Evolutionary conservation across 192 early-diverging fungal species (phyloP).

Genomic region (Podochytrium sp.): DNA sequence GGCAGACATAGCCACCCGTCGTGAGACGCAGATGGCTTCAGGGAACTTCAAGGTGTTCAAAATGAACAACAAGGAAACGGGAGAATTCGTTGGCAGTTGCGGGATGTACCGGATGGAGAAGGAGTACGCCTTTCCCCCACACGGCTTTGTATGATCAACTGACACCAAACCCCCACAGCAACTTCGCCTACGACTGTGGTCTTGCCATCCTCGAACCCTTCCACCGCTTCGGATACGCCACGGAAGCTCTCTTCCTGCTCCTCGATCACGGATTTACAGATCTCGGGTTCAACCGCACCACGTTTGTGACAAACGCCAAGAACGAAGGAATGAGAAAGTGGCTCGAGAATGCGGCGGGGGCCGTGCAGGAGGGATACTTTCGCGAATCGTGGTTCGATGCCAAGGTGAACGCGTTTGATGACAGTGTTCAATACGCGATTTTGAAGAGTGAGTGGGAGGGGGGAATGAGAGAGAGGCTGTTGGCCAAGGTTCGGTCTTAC

Average conservation of each 20-base stretch:
- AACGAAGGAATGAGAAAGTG: constrained; percentile 6
- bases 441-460: constrained; percentile 18
- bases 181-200: neutral
- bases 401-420: neutral
- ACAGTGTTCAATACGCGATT: constrained; percentile 1
- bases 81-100: neutral
- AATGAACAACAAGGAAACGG: neutral
- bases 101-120: constrained; percentile 16
- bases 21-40: neutral
- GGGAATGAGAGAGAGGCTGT: neutral
- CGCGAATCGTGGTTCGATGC: constrained; percentile 4
- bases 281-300: constrained; percentile 9
- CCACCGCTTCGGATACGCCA: neutral
- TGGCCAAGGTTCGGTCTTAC: neutral
- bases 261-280: constrained; percentile 3
- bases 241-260: constrained; percentile 11
- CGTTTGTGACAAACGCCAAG: constrained; percentile 8
- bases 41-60: neutral
- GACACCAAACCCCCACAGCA: neutral
- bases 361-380: neutral
- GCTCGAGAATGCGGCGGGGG: constrained; percentile 11
- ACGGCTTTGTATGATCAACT: too few relatives aligned
- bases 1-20: neutral
- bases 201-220: neutral
- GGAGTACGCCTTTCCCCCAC: too few relatives aligned